phyloP scores from a whole-genome alignment of 768 basidiomycete species.

The Cyclocybe aegerita region DNA sequence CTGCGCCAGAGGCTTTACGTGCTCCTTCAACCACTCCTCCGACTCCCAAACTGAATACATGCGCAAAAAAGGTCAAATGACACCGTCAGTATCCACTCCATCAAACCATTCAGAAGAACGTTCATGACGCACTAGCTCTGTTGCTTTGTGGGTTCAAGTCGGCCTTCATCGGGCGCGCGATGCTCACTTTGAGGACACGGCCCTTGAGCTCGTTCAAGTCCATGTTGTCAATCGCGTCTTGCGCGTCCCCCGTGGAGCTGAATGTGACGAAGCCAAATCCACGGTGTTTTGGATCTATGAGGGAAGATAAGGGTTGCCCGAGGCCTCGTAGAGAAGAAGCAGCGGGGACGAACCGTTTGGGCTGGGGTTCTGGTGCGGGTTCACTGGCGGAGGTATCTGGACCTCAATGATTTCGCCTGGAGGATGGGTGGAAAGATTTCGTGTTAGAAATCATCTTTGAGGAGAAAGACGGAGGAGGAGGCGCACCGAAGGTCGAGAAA shows the following conservation, averaged over 20 bases:
- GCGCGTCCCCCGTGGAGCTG: conserved; percentile 76
- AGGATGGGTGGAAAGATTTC: background rate
- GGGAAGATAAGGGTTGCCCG: conserved; percentile 6
- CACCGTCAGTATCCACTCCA: conserved; percentile 1
- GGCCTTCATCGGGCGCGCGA: conserved; percentile 81
- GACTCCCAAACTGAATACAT: conserved; percentile 84
- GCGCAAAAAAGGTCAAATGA: background rate
- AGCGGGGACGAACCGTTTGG: conserved; percentile 37
- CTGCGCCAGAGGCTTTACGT: conserved; percentile 76
- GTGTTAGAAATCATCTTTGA: background rate
- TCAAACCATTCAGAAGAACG: background rate
- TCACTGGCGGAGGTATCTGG: conserved; percentile 77
- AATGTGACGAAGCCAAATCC: conserved; percentile 95
- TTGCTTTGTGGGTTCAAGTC: conserved; percentile 66
- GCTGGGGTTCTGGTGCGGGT: conserved; percentile 54
- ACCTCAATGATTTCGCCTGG: conserved; percentile 92
- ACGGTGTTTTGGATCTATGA: conserved; percentile 74
- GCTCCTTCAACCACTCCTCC: conserved; percentile 87
- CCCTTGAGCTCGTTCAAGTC: conserved; percentile 88
- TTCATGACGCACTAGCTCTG: conserved; percentile 62
- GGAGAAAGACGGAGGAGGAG: background rate
- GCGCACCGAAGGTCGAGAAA: conserved; percentile 86
- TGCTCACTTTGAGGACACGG: conserved; percentile 76
- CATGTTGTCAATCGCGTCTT: conserved; percentile 99
- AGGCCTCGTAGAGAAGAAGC: background rate